A percentile compares a stretch with the other conserved stretches of the same genome.
Evolutionary conservation across 169 alveolate genomes (phyloP).

Genomic region (Plasmodium adleri): DNA sequence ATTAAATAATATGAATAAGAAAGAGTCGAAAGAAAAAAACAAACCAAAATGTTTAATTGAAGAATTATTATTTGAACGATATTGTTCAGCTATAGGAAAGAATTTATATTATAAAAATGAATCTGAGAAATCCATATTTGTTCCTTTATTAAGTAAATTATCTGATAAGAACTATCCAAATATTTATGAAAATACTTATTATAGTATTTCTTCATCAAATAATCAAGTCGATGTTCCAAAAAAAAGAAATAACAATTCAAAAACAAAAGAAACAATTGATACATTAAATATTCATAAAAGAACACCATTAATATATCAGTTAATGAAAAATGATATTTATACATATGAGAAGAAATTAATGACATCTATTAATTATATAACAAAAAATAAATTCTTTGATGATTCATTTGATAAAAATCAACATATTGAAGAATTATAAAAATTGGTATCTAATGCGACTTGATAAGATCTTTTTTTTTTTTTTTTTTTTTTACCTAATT

Average conservation of each 20-base stretch:
- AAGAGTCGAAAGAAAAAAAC: constrained; percentile 28
- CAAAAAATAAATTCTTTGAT: constrained; percentile 65
- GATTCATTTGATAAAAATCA: constrained; percentile 1
- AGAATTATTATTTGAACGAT: constrained; percentile 68
- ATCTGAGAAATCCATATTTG: constrained; percentile 54
- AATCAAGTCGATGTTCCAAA: not conserved
- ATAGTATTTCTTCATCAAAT: constrained; percentile 5
- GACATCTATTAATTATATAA: constrained; percentile 48
- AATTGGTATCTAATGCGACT: not conserved
- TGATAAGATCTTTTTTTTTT: not conserved
- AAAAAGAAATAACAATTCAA: not conserved
- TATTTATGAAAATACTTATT: constrained; percentile 44
- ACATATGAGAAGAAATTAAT: constrained; percentile 58
- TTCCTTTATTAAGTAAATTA: constrained; percentile 40
- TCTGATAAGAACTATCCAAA: constrained; percentile 9
- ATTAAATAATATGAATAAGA: constrained; percentile 11
- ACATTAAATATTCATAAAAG: constrained; percentile 61
- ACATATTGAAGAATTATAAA: constrained; percentile 7
- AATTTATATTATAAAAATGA: constrained; percentile 27
- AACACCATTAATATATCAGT: constrained; percentile 67
- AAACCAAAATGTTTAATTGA: constrained; percentile 72
- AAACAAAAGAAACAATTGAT: constrained; percentile 17
- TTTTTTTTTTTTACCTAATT: not conserved
- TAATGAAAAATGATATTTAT: constrained; percentile 72
- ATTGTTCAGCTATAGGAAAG: constrained; percentile 63